Evolutionary conservation across 169 alveolate genomes (phyloP).

Genomic region (Theileria annulata): DNA sequence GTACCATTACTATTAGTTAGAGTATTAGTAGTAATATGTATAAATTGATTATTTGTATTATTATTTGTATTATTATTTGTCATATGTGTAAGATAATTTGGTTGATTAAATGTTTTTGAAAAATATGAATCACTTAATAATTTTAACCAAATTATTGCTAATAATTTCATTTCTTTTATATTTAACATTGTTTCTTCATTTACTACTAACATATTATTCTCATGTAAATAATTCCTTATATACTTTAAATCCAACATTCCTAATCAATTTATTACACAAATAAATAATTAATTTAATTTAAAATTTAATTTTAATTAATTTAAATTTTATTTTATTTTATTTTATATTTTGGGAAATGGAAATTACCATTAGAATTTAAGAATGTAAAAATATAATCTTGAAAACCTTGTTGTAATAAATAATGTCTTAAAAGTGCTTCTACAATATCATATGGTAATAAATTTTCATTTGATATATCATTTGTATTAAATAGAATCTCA

Average conservation of each 20-base stretch:
- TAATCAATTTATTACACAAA: no score
- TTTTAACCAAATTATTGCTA: conserved; percentile 81
- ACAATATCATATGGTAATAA: conserved; percentile 74
- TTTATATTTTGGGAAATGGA: no score
- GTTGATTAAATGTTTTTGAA: background rate
- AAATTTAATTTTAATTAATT: no score
- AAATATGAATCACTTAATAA: conserved; percentile 75
- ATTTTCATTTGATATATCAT: conserved; percentile 78
- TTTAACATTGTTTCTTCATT: conserved; percentile 70
- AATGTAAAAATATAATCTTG: conserved; percentile 77
- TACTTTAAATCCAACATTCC: conserved; percentile 71
- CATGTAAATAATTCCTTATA: conserved; percentile 57
- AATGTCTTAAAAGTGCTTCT: conserved; percentile 81
- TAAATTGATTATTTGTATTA: background rate
- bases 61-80: no score
- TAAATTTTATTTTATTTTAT: no score
- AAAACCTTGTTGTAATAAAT: conserved; percentile 79
- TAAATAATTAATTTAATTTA: no score
- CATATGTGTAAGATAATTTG: no score
- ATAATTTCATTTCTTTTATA: conserved; percentile 74
- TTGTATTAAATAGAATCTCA: conserved; percentile 74
- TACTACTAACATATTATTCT: conserved; percentile 66
- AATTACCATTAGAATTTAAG: conserved; percentile 71
- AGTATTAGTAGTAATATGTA: background rate
- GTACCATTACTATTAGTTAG: background rate